Evolutionary conservation across 768 basidiomycete genomes (phyloP).

Genomic region (Polyporus arcularius): DNA sequence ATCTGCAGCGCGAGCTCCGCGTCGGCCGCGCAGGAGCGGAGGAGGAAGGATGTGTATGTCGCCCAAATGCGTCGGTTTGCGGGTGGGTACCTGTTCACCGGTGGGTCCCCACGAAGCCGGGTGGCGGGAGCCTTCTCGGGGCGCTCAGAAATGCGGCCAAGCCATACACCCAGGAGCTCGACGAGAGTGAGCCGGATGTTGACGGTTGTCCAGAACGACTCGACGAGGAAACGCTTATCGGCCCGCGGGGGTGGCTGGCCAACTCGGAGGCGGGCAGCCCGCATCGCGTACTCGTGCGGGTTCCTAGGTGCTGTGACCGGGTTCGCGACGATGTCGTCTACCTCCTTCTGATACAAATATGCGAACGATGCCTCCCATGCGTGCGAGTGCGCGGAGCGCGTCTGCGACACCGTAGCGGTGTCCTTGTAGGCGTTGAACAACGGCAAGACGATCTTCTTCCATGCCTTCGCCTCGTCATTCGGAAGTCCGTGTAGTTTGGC

Average conservation of each 20-base stretch:
- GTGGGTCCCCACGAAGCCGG: too few species aligned
- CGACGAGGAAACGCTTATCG: constrained; percentile 59
- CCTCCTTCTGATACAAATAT: constrained; percentile 50
- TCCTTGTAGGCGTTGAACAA: constrained; percentile 43
- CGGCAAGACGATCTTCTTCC: constrained; percentile 40
- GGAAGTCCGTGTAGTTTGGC: constrained; percentile 34
- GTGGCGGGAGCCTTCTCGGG: background rate
- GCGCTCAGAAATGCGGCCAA: constrained; percentile 34
- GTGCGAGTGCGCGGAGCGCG: constrained; percentile 53
- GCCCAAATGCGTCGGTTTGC: constrained; percentile 47
- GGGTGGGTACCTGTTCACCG: constrained; percentile 13
- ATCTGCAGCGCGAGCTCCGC: constrained; percentile 46
- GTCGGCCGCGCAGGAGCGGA: constrained; percentile 49
- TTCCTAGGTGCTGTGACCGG: constrained; percentile 38
- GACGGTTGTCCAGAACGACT: constrained; percentile 58
- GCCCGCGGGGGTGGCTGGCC: constrained; percentile 61
- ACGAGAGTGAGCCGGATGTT: constrained; percentile 53
- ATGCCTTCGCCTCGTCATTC: constrained; percentile 33
- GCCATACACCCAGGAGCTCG: constrained; percentile 44
- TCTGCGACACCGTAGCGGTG: constrained; percentile 42
- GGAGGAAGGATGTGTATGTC: constrained; percentile 46
- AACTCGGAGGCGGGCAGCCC: constrained; percentile 49
- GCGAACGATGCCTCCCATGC: constrained; percentile 67
- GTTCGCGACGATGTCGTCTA: constrained; percentile 35
- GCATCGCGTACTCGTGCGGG: constrained; percentile 52